Percentiles rank a stretch among this genome's conserved stretches.
These are phyloP conservation scores for Colletotrichum chrysophilum DNA, from an alignment of 2,329 filamentous ascomycete genomes.

Conservation along the genomic window DNA sequence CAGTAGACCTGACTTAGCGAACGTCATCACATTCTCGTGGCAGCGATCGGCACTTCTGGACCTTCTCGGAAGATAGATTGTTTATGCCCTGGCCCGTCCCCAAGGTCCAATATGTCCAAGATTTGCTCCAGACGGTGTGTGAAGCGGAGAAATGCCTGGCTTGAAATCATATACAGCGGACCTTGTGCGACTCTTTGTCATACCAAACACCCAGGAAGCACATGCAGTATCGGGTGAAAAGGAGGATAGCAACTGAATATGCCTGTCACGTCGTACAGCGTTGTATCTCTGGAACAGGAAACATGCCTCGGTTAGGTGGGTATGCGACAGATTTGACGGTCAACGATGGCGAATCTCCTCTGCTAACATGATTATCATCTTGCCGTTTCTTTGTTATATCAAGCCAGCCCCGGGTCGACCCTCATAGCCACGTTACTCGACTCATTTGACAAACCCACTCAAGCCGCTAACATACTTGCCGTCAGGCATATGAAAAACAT, in stretches of 20 bases:
- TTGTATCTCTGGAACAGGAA: not conserved
- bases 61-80: not conserved
- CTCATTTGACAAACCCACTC: not conserved
- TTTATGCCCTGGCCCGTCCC: not conserved
- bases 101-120: too few relatives aligned
- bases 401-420: not conserved
- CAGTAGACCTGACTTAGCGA: too few relatives aligned
- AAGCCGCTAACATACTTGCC: not conserved
- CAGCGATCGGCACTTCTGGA: not conserved
- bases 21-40: not conserved
- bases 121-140: not conserved
- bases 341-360: too few relatives aligned
- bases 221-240: not conserved
- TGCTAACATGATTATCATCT: too few relatives aligned
- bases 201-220: rapidly evolving
- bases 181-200: rapidly evolving
- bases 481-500: not conserved
- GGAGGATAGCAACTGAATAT: not conserved
- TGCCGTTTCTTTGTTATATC: not conserved
- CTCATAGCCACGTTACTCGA: not conserved
- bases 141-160: not conserved
- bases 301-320: not conserved
- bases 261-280: not conserved
- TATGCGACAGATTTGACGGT: not conserved
- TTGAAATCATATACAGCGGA: rapidly evolving